Base-by-base conservation (phyloP, 257 asterid species). In the Nicotiana otophora region DNA sequence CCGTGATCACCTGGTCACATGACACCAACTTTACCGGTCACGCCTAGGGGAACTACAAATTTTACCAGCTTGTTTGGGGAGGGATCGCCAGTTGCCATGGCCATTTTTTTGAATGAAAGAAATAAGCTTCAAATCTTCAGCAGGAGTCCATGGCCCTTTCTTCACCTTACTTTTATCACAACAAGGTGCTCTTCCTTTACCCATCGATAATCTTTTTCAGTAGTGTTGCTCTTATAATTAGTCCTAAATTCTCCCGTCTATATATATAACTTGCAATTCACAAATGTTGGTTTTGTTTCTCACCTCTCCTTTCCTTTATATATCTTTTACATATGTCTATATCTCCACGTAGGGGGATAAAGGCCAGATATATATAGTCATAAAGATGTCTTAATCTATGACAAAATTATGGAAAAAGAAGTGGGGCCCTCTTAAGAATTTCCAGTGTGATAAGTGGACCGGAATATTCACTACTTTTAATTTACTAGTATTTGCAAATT, bases 81-180 rank as follows among this genome's bases (percentile, higher is more conserved):
- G 98, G 10, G 97, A 86, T 1, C 95, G 98, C 98, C 98, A 94
- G 19, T 94, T 94, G 62, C 30, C 51, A 84, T 92, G 96, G 3
- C 98, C 97, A 53, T 92, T 65, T 7, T 76, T 86, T 16, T 80
- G 86, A 79, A 94, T 85, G 86, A 90, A 94, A 62, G 84, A 75
- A 30, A 83, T 78, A 7, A 94, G 98, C 87, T 69, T 88, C 55
- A 63, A 84, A 31, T 94, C 98, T 79, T 94, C 98, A 1, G 86
- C 88, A 7, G 89, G 86, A 87, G 91, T 91, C 98, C 98, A 94
- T 6, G 95, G 91, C 10, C 98, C 97, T 42, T 68, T 88, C 88
- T 89, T 89, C 62, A 92, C 96, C 79, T 89, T 88, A 72, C 83
- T 88, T 87, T 89, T 94, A 55, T 92, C 98, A 15, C 97, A 91